Evolutionary conservation across 768 basidiomycete genomes (phyloP).

Genomic region (Candolleomyces eurysporus): DNA sequence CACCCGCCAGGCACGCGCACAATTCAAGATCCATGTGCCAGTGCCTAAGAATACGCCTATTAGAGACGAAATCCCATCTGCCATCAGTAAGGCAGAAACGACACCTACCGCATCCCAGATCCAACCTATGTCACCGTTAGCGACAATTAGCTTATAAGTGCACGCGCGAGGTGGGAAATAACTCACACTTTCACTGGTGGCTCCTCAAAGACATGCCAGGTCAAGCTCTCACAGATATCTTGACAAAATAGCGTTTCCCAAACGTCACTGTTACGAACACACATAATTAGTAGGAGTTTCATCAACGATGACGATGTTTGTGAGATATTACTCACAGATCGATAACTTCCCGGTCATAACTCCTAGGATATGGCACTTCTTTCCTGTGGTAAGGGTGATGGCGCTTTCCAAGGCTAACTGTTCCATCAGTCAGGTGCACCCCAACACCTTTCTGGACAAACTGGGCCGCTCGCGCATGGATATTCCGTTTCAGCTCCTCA

Average conservation of each 20-base stretch:
- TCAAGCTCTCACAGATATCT: conserved; percentile 54
- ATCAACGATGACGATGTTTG: background rate
- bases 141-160: background rate
- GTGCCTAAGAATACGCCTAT: conserved; percentile 43
- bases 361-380: conserved; percentile 68
- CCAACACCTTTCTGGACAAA: conserved; percentile 51
- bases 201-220: conserved; percentile 62
- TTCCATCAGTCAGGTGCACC: conserved; percentile 26
- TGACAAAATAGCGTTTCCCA: conserved; percentile 62
- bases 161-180: conserved; percentile 7
- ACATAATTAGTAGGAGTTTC: background rate
- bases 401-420: conserved; percentile 39
- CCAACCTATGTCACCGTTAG: conserved; percentile 42
- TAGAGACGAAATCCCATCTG: background rate
- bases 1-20: conserved; percentile 63
- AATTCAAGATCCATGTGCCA: conserved; percentile 72
- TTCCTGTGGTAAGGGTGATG: conserved; percentile 52
- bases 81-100: background rate
- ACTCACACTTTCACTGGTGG: conserved; percentile 64
- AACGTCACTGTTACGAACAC: conserved; percentile 48
- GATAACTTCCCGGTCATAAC: conserved; percentile 58
- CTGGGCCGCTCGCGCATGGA: conserved; percentile 52
- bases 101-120: conserved; percentile 68
- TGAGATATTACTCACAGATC: conserved; percentile 55
- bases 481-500: conserved; percentile 51